Percentiles rank a stretch among this genome's conserved stretches.
Conservation (phyloP, 1,284 basidiomycete genomes). For the Leccinum insolens region DNA sequence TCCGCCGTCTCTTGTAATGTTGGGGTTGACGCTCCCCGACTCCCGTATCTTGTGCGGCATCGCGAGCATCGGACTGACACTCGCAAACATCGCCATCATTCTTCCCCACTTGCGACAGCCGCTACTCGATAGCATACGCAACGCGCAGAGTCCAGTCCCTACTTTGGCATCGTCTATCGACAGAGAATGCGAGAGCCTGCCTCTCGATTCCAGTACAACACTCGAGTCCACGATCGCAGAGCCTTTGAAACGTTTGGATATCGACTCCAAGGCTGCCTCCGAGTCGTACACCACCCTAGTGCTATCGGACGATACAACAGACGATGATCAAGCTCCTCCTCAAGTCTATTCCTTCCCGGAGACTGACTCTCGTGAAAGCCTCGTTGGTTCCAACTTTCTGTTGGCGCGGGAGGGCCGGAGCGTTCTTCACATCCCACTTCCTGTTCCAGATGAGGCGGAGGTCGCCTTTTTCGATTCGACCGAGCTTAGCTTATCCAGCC, state of each 20-base stretch:
- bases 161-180: neutral
- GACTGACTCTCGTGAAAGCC: neutral
- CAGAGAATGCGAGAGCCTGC: neutral
- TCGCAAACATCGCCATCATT: conserved; percentile 29
- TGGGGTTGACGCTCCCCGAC: conserved; percentile 31
- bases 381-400: neutral
- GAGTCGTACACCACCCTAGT: neutral
- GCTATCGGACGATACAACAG: neutral
- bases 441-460: conserved; percentile 19
- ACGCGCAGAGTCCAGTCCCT: neutral
- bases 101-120: conserved; percentile 30
- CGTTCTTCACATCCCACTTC: conserved; percentile 21
- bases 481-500: neutral
- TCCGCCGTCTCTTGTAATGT: conserved; percentile 28
- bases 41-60: conserved; percentile 31
- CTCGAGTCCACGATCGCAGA: neutral
- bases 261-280: conserved; percentile 3
- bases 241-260: neutral
- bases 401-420: conserved; percentile 8
- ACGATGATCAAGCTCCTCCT: neutral
- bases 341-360: neutral
- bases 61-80: conserved; percentile 31
- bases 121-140: conserved; percentile 16
- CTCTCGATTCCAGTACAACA: neutral
- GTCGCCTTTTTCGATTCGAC: conserved; percentile 20